A percentile compares a stretch with the other conserved stretches of the same genome.
These are phyloP conservation scores for Buddleja alternifolia DNA, from an alignment of 257 asterid species.

Conservation along the genomic window DNA sequence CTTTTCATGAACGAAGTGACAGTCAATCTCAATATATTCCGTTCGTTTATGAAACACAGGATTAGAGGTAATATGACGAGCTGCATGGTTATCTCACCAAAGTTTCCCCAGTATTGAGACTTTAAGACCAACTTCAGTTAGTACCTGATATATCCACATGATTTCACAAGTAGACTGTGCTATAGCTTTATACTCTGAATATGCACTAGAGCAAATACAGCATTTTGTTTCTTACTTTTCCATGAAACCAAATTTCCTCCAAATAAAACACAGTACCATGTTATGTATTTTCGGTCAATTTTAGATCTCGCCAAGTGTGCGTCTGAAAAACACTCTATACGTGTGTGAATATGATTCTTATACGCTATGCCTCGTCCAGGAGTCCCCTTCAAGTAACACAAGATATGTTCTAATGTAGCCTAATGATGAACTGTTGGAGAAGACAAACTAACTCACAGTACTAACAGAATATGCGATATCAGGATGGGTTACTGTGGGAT, in stretches of 20 bases:
- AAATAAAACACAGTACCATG: neutral
- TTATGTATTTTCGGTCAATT: neutral
- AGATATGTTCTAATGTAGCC: neutral
- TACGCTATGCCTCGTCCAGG: neutral
- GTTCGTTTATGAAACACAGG: too few relatives aligned
- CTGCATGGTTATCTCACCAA: too few relatives aligned
- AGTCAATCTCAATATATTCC: too few relatives aligned
- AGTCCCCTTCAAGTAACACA: neutral
- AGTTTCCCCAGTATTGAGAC: too few relatives aligned
- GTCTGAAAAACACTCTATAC: neutral
- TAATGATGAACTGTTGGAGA: slow-evolving; percentile 5
- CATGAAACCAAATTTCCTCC: too few relatives aligned
- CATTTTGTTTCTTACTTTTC: slow-evolving; percentile 20
- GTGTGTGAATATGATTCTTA: neutral
- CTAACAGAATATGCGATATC: slow-evolving; percentile 12
- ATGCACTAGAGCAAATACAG: slow-evolving; percentile 5
- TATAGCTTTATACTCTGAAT: slow-evolving; percentile 16
- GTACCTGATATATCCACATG: neutral
- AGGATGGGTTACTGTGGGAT: neutral
- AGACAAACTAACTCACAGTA: slow-evolving; percentile 4
- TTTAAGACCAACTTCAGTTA: too few relatives aligned
- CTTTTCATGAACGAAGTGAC: too few relatives aligned
- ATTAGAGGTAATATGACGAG: too few relatives aligned
- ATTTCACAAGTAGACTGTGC: neutral
- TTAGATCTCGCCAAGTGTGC: neutral